These are phyloP conservation scores for Xerocomellus intermedius DNA, from an alignment of 768 basidiomycete species.

Conservation along the genomic window DNA sequence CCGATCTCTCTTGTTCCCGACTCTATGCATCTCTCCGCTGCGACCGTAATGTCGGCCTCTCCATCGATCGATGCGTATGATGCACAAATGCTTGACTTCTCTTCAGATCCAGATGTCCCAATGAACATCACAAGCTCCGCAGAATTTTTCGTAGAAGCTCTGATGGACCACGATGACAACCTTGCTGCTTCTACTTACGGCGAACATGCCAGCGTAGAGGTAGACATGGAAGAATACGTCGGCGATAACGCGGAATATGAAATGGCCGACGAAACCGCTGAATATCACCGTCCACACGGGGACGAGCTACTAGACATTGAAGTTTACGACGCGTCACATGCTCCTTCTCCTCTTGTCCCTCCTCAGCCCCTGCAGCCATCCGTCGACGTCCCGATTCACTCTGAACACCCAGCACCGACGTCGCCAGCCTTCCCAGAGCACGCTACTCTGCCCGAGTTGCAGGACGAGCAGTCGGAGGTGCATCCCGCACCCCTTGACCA, in stretches of 20 bases:
- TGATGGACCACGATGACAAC: constrained; percentile 59
- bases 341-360: constrained; percentile 27
- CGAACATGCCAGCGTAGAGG: constrained; percentile 49
- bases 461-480: constrained; percentile 9
- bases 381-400: constrained; percentile 14
- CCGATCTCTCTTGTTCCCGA: constrained; percentile 15
- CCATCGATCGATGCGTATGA: constrained; percentile 51
- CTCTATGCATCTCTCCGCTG: constrained; percentile 15
- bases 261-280: constrained; percentile 35
- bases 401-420: constrained; percentile 10
- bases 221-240: constrained; percentile 63
- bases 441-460: constrained; percentile 1
- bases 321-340: constrained; percentile 40
- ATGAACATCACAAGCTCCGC: constrained; percentile 48
- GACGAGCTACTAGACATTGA: constrained; percentile 40
- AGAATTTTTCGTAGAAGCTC: constrained; percentile 50
- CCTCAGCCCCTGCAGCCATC: constrained; percentile 14
- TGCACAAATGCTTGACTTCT: constrained; percentile 63
- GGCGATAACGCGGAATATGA: constrained; percentile 50
- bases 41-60: constrained; percentile 26
- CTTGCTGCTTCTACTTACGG: constrained; percentile 24
- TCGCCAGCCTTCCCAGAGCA: constrained; percentile 6
- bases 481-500: constrained; percentile 17
- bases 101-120: constrained; percentile 53
- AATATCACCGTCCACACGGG: constrained; percentile 20